These are phyloP conservation scores for Hypomontagnella submonticulosa DNA, from an alignment of 495 filamentous ascomycete species.

Conservation along the genomic window DNA sequence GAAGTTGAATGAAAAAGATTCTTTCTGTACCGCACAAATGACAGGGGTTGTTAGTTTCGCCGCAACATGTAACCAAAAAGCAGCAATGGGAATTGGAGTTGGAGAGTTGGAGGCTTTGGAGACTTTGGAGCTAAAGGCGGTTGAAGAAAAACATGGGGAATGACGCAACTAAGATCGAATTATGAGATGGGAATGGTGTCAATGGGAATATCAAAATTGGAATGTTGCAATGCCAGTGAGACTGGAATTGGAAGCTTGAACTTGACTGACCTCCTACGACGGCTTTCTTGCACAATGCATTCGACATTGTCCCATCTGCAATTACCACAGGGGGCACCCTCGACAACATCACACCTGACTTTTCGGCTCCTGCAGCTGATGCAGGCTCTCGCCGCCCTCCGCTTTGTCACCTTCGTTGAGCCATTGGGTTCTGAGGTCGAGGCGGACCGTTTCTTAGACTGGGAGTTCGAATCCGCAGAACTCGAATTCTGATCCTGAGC, in stretches of 20 bases:
- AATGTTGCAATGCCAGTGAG: neutral
- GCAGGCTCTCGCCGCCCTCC: constrained; percentile 87
- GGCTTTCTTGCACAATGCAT: constrained; percentile 90
- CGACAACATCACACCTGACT: constrained; percentile 93
- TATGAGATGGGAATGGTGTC: constrained; percentile 18
- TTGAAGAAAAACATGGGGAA: constrained; percentile 8
- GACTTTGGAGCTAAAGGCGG: constrained; percentile 11
- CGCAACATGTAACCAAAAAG: constrained; percentile 29
- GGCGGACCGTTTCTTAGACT: constrained; percentile 52
- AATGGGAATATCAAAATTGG: neutral
- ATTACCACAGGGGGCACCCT: constrained; percentile 88
- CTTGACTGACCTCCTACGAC: constrained; percentile 80
- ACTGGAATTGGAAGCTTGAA: constrained; percentile 3
- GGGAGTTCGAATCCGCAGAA: constrained; percentile 37
- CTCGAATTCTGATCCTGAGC: constrained; percentile 30
- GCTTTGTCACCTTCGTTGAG: constrained; percentile 64
- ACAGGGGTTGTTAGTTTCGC: constrained; percentile 44
- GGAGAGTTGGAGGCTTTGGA: constrained; percentile 13
- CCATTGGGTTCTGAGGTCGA: constrained; percentile 44
- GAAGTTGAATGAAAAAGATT: constrained; percentile 50
- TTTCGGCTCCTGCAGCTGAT: constrained; percentile 87
- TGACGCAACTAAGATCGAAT: constrained; percentile 33
- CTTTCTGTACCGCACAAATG: constrained; percentile 51
- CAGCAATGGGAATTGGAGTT: constrained; percentile 19
- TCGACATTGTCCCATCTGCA: constrained; percentile 89